phyloP scores from a whole-genome alignment of 257 asterid genomes.

The Primulina tabacum region DNA sequence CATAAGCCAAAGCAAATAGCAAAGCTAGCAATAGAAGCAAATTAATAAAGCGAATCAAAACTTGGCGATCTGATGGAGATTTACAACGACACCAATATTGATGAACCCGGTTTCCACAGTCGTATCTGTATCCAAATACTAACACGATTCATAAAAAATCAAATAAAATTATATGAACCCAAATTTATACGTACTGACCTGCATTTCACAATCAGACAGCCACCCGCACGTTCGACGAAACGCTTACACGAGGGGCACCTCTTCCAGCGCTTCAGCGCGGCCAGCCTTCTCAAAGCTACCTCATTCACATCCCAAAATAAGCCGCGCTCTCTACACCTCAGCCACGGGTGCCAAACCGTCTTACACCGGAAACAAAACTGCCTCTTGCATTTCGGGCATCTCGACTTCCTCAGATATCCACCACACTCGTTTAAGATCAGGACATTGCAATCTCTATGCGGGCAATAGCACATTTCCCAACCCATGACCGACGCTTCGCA shows the following conservation, averaged over 20 bases:
- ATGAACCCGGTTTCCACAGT: conserved; percentile 58
- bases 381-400: conserved; percentile 58
- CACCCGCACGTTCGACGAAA: conserved; percentile 53
- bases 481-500: conserved; percentile 48
- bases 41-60: too few relatives aligned
- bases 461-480: conserved; percentile 48
- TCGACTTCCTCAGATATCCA: conserved; percentile 38
- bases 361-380: conserved; percentile 57
- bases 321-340: conserved; percentile 51
- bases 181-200: conserved; percentile 32
- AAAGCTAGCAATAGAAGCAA: too few relatives aligned
- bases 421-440: conserved; percentile 73
- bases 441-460: conserved; percentile 47
- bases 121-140: conserved; percentile 48
- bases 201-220: conserved; percentile 59
- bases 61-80: too few relatives aligned
- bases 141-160: too few relatives aligned
- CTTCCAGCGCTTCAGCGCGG: conserved; percentile 49
- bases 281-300: conserved; percentile 54
- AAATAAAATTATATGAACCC: too few relatives aligned
- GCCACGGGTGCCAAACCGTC: conserved; percentile 57
- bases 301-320: conserved; percentile 46
- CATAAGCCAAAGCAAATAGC: too few relatives aligned
- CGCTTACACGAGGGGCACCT: conserved; percentile 72
- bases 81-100: conserved; percentile 54